phyloP scores from a whole-genome alignment of 768 basidiomycete genomes.

The Cantharellus cinnabarinus region DNA sequence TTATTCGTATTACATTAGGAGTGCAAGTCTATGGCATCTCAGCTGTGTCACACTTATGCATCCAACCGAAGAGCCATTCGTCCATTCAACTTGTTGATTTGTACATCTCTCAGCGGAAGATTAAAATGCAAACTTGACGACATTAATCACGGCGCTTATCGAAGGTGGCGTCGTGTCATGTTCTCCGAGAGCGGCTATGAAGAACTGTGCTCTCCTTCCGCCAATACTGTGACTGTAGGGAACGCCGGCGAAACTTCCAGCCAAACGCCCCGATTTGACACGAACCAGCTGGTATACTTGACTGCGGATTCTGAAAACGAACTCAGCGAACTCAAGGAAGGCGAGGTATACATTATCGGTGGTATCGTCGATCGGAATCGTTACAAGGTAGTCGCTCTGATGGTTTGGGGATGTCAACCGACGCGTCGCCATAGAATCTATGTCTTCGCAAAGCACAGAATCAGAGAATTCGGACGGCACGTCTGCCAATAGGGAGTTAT shows the following conservation, averaged over 20 bases:
- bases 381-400: conserved; percentile 45
- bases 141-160: conserved; percentile 45
- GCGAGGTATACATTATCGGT: conserved; percentile 85
- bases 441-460: conserved; percentile 70
- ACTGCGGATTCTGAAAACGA: conserved; percentile 87
- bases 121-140: conserved; percentile 44
- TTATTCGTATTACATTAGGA: conserved; percentile 33
- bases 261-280: conserved; percentile 18
- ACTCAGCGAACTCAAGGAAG: conserved; percentile 57
- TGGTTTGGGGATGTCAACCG: neutral
- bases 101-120: conserved; percentile 60
- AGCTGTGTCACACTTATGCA: conserved; percentile 82
- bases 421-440: conserved; percentile 36
- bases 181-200: conserved; percentile 72
- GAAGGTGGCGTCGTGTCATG: conserved; percentile 57
- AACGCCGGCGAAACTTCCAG: neutral
- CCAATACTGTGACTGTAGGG: neutral
- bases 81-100: conserved; percentile 54
- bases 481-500: conserved; percentile 87
- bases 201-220: conserved; percentile 30
- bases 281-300: conserved; percentile 52
- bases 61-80: conserved; percentile 51
- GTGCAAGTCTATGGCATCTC: conserved; percentile 70
- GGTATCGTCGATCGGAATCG: conserved; percentile 93
- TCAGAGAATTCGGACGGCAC: conserved; percentile 61